phyloP scores from a whole-genome alignment of 148 eudicot genomes.

The Simmondsia chinensis region DNA sequence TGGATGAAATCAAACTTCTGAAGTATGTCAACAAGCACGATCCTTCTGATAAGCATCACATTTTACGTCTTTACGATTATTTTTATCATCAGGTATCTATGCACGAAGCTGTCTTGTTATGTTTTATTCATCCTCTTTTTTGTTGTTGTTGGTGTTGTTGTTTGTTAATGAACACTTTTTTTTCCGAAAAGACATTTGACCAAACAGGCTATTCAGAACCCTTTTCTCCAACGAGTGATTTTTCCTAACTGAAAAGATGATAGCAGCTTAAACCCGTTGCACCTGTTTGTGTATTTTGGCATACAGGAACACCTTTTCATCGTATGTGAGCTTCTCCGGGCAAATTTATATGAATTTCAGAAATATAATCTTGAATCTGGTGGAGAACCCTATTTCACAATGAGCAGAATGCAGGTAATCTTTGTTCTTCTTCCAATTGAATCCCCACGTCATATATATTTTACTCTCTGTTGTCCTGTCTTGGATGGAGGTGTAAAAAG shows the following conservation, averaged over 20 bases:
- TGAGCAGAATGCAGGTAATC: slow-evolving; percentile 69
- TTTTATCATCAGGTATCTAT: slow-evolving; percentile 75
- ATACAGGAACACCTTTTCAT: slow-evolving; percentile 90
- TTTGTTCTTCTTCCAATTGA: too few species aligned
- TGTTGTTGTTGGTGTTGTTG: neutral
- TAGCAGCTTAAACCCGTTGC: too few species aligned
- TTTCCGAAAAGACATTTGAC: too few species aligned
- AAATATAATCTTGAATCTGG: slow-evolving; percentile 82
- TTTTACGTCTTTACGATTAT: slow-evolving; percentile 92
- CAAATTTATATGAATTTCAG: slow-evolving; percentile 94
- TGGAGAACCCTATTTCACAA: slow-evolving; percentile 79
- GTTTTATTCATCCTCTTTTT: neutral
- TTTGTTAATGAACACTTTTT: neutral
- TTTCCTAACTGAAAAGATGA: too few species aligned
- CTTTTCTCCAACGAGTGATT: too few species aligned
- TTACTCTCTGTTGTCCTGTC: too few species aligned
- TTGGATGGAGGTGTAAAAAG: too few species aligned
- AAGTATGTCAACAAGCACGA: slow-evolving; percentile 95
- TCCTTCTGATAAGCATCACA: slow-evolving; percentile 70
- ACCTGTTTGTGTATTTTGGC: slow-evolving; percentile 1
- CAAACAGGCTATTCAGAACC: too few species aligned
- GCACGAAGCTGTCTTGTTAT: neutral
- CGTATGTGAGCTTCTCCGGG: slow-evolving; percentile 89
- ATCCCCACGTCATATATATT: too few species aligned
- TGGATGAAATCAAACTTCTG: slow-evolving; percentile 94